phyloP scores from a whole-genome alignment of 176 grass and related monocot genomes.

The Cenchrus americanus region DNA sequence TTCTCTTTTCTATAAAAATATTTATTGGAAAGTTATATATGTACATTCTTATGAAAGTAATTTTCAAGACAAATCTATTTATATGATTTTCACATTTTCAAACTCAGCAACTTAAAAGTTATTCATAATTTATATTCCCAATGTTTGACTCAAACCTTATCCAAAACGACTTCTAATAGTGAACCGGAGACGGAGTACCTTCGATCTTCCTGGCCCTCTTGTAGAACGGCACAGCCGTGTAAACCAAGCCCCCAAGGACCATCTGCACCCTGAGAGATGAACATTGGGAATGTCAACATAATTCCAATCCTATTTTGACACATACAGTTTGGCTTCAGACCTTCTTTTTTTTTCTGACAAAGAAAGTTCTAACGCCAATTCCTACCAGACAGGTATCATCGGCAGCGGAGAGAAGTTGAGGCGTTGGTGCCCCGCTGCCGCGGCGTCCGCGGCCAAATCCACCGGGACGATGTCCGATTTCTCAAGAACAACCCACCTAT shows the following conservation, averaged over 20 bases:
- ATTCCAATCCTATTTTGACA: neutral
- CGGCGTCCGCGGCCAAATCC: constrained; percentile 37
- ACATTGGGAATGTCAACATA: neutral
- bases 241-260: constrained; percentile 53
- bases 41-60: too few species aligned
- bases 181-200: too few species aligned
- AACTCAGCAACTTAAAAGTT: too few species aligned
- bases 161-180: too few species aligned
- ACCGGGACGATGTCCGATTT: constrained; percentile 48
- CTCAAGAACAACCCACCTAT: constrained; percentile 54
- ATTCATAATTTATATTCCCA: too few species aligned
- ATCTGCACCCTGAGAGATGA: constrained; percentile 48
- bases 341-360: too few species aligned
- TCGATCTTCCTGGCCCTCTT: constrained; percentile 48
- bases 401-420: constrained; percentile 52
- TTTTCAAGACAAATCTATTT: too few species aligned
- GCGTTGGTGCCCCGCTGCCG: neutral
- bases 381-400: constrained; percentile 53
- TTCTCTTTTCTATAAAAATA: too few species aligned
- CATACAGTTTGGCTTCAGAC: too few species aligned
- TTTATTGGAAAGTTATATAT: too few species aligned
- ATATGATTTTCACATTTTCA: too few species aligned
- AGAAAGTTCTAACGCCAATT: neutral
- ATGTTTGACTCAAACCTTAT: too few species aligned
- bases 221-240: constrained; percentile 60